Conservation (phyloP, 2,329 filamentous ascomycete species). For the Elsinoe arachidis region DNA sequence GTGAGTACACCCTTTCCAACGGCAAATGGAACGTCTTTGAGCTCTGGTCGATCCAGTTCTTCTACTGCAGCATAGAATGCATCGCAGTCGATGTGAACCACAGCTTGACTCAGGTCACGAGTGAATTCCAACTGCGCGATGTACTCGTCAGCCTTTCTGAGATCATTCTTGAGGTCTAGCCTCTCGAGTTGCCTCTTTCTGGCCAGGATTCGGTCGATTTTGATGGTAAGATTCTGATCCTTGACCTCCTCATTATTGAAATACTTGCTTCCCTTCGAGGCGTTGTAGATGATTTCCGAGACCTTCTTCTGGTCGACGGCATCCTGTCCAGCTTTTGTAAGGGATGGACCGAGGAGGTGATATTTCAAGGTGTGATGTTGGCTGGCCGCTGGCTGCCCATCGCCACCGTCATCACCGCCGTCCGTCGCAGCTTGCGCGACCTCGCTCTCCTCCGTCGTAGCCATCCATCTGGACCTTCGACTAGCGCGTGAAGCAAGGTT, state of each 20-base stretch:
- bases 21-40: constrained; percentile 80
- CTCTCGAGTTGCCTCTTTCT: constrained; percentile 69
- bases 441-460: constrained; percentile 12
- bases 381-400: constrained; percentile 17
- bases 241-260: constrained; percentile 83
- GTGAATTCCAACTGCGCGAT: constrained; percentile 69
- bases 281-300: constrained; percentile 93
- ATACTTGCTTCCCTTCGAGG: constrained; percentile 91
- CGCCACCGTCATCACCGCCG: background rate
- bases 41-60: constrained; percentile 62
- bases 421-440: background rate
- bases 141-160: constrained; percentile 69
- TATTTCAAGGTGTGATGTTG: constrained; percentile 71
- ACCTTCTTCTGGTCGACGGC: constrained; percentile 90
- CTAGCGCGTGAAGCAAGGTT: background rate
- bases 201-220: constrained; percentile 70
- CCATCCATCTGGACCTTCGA: constrained; percentile 14
- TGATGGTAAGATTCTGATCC: constrained; percentile 73
- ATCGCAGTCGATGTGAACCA: constrained; percentile 94
- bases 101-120: constrained; percentile 71
- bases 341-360: constrained; percentile 75
- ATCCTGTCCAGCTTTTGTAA: constrained; percentile 91
- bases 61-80: constrained; percentile 97
- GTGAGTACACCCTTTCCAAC: constrained; percentile 68
- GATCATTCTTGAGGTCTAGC: constrained; percentile 62